Evolutionary conservation across 1,139 yeast genomes (phyloP).

Genomic region (Saccharomycopsis hybrid): DNA sequence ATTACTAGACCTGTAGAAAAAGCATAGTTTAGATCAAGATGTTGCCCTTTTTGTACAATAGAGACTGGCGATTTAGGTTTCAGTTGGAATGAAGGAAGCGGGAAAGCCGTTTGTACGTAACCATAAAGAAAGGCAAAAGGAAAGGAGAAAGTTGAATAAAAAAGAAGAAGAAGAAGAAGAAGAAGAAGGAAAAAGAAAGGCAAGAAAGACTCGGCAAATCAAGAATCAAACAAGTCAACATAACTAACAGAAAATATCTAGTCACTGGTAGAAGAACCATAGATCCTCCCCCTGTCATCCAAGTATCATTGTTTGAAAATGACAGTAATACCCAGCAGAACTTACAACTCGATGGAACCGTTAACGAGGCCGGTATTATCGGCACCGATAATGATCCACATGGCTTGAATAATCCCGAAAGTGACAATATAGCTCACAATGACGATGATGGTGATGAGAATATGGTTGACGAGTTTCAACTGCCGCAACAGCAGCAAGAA

Average conservation of each 20-base stretch:
- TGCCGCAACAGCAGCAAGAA: neutral
- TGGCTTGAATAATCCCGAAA: neutral
- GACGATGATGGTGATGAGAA: slow-evolving; percentile 5
- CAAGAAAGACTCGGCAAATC: too few relatives aligned
- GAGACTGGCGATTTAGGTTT: too few relatives aligned
- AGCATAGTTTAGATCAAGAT: too few relatives aligned
- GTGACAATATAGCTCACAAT: neutral
- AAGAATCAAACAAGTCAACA: too few relatives aligned
- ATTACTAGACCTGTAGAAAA: too few relatives aligned
- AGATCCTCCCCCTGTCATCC: slow-evolving; percentile 22
- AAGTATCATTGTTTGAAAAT: slow-evolving; percentile 13
- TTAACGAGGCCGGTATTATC: neutral
- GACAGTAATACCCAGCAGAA: neutral
- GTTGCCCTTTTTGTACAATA: too few relatives aligned
- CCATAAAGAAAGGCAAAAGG: too few relatives aligned
- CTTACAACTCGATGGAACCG: neutral
- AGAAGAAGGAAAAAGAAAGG: too few relatives aligned
- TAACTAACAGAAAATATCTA: neutral
- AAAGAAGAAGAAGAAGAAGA: too few relatives aligned
- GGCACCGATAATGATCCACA: neutral
- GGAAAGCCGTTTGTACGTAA: too few relatives aligned
- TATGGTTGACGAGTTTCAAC: neutral
- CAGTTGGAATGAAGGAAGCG: too few relatives aligned
- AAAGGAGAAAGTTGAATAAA: too few relatives aligned
- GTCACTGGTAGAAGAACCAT: slow-evolving; percentile 22